phyloP scores from a whole-genome alignment of 805 yeast genomes.

The Schwanniomyces pseudopolymorphus region DNA sequence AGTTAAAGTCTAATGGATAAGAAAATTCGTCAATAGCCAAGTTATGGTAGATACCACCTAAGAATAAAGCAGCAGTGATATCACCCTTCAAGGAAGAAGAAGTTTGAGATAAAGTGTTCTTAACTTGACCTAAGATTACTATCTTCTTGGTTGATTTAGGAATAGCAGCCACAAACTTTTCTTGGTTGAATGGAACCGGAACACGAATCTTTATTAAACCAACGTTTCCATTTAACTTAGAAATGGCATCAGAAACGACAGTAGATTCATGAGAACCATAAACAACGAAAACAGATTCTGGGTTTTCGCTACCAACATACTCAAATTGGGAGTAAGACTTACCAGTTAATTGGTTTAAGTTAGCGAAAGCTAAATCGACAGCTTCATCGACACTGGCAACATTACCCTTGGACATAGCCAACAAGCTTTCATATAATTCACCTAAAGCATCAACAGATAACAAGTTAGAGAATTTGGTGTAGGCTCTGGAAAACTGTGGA shows the following conservation, averaged over 20 bases:
- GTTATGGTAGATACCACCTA: constrained; percentile 41
- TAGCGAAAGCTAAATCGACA: constrained; percentile 45
- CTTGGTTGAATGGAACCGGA: constrained; percentile 75
- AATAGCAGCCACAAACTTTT: constrained; percentile 55
- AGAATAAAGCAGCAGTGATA: constrained; percentile 68
- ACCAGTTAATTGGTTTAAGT: constrained; percentile 55
- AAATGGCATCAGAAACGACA: constrained; percentile 48
- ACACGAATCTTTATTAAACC: constrained; percentile 74
- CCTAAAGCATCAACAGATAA: constrained; percentile 44
- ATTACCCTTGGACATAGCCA: constrained; percentile 18
- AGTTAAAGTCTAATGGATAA: constrained; percentile 50
- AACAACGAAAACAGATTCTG: constrained; percentile 78
- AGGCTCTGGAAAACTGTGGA: constrained; percentile 55
- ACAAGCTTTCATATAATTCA: constrained; percentile 37
- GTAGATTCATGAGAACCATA: constrained; percentile 71
- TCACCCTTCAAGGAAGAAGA: constrained; percentile 60
- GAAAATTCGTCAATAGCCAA: constrained; percentile 50
- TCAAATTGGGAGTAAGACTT: constrained; percentile 62
- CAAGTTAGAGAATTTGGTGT: constrained; percentile 45
- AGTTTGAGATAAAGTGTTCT: constrained; percentile 17
- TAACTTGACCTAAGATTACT: constrained; percentile 63
- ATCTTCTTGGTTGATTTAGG: constrained; percentile 60
- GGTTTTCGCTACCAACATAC: constrained; percentile 60
- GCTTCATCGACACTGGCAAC: constrained; percentile 33
- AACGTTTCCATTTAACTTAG: constrained; percentile 37